Percentiles rank a stretch among this genome's conserved stretches.
Evolutionary conservation across 345 rosid genomes (phyloP).

Genomic region (Citrus sp.): DNA sequence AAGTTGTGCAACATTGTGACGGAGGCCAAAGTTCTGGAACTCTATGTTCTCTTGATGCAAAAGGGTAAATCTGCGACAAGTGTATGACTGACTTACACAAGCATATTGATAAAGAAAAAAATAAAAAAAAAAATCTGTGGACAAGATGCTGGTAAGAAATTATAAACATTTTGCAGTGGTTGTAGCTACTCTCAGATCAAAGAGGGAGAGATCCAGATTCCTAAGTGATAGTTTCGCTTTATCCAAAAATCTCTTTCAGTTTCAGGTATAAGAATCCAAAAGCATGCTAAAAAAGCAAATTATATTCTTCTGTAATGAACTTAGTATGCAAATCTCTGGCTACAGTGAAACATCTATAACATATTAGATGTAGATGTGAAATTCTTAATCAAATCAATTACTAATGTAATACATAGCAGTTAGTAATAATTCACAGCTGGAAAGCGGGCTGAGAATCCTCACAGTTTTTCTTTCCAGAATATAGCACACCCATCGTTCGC

Average conservation of each 20-base stretch:
- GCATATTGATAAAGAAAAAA: not conserved
- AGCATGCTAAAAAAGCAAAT: not conserved
- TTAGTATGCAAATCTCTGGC: not conserved
- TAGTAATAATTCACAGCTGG: not conserved
- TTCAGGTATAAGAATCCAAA: not conserved
- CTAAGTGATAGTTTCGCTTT: not conserved
- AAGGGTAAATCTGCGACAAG: constrained; percentile 66
- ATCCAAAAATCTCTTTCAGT: not conserved
- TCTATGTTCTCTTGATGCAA: constrained; percentile 76
- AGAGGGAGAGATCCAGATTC: no score
- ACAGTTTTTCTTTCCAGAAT: constrained; percentile 75
- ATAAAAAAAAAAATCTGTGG: not conserved
- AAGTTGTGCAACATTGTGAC: constrained; percentile 89
- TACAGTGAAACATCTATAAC: not conserved
- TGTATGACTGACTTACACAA: constrained; percentile 27
- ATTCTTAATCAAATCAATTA: not conserved
- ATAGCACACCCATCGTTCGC: constrained; percentile 86
- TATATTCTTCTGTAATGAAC: not conserved
- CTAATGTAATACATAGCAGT: not conserved
- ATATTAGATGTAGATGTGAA: not conserved
- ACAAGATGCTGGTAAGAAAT: not conserved
- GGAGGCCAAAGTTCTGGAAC: constrained; percentile 79
- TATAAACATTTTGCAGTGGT: not conserved
- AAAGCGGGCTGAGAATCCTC: constrained; percentile 21
- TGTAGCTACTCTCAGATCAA: not conserved